These are phyloP conservation scores for Russula virescens DNA, from an alignment of 768 basidiomycete species.

Conservation along the genomic window DNA sequence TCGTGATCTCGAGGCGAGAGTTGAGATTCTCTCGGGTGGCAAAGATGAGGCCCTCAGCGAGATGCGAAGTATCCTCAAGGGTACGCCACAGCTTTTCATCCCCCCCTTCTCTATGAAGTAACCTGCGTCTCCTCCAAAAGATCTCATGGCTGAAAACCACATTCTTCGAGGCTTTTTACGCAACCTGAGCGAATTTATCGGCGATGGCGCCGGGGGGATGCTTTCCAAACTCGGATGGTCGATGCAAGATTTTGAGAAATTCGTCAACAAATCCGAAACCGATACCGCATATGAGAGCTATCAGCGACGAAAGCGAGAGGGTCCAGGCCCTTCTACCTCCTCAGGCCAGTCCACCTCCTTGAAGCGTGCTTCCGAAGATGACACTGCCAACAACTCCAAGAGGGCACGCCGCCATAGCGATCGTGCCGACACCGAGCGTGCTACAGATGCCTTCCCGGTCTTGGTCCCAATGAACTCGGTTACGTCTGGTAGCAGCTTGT, in stretches of 20 bases:
- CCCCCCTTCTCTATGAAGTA: background rate
- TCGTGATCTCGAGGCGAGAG: conserved; percentile 89
- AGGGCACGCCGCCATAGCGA: conserved; percentile 40
- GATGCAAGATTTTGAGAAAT: conserved; percentile 68
- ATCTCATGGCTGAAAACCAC: conserved; percentile 87
- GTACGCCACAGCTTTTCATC: conserved; percentile 32
- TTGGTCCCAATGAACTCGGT: conserved; percentile 49
- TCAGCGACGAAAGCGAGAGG: conserved; percentile 57
- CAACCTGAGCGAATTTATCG: conserved; percentile 73
- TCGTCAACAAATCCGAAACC: conserved; percentile 81
- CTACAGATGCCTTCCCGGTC: conserved; percentile 45
- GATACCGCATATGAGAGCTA: conserved; percentile 93
- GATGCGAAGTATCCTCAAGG: conserved; percentile 76
- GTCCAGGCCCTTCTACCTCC: conserved; percentile 25
- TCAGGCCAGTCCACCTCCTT: conserved; percentile 32
- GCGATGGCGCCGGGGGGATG: conserved; percentile 77
- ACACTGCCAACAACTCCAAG: conserved; percentile 41
- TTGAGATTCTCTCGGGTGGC: conserved; percentile 90
- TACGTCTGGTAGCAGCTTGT: conserved; percentile 38
- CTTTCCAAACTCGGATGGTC: conserved; percentile 78
- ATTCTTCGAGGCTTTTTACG: conserved; percentile 74
- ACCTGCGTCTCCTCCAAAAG: conserved; percentile 34
- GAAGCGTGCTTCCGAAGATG: conserved; percentile 55
- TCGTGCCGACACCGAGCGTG: conserved; percentile 40
- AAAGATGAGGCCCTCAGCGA: conserved; percentile 85